Evolutionary conservation across 2,329 filamentous ascomycete species (phyloP).

Genomic region (Dothistroma septosporum): DNA sequence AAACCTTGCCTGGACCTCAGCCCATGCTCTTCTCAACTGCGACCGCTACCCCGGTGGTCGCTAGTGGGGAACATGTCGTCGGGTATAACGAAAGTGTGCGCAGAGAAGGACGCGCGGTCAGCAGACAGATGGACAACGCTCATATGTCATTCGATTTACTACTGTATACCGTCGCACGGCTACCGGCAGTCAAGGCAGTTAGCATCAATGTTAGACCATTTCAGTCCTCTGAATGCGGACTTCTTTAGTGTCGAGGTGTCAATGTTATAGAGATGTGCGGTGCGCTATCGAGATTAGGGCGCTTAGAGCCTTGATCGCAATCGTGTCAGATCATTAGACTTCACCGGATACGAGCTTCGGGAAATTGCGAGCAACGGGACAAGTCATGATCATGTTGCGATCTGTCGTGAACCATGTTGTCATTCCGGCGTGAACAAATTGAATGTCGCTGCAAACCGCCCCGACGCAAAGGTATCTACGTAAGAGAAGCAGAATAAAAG

Average conservation of each 20-base stretch:
- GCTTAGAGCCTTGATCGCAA: not conserved
- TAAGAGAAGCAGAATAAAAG: constrained; percentile 4
- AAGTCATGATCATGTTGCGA: not conserved
- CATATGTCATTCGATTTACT: not conserved
- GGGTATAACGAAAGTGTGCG: not conserved
- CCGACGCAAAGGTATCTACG: constrained; percentile 8
- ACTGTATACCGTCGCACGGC: not conserved
- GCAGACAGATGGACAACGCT: not conserved
- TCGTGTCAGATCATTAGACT: not conserved
- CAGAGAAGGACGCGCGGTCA: not conserved
- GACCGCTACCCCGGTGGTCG: not conserved
- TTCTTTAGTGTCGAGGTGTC: too few species aligned
- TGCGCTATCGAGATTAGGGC: not conserved
- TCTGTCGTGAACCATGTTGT: constrained; percentile 3
- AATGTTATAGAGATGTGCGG: constrained; percentile 7
- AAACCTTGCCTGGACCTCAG: not conserved
- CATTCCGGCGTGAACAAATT: constrained; percentile 2
- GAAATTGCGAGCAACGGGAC: not conserved
- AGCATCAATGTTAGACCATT: not conserved
- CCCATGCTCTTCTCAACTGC: not conserved
- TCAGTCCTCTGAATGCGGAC: not conserved
- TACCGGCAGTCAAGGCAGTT: not conserved
- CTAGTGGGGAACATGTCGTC: not conserved
- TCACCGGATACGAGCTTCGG: not conserved
- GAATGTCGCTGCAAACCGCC: constrained; percentile 2